Conservation (phyloP, 345 rosid genomes). For the Firmiana major region DNA sequence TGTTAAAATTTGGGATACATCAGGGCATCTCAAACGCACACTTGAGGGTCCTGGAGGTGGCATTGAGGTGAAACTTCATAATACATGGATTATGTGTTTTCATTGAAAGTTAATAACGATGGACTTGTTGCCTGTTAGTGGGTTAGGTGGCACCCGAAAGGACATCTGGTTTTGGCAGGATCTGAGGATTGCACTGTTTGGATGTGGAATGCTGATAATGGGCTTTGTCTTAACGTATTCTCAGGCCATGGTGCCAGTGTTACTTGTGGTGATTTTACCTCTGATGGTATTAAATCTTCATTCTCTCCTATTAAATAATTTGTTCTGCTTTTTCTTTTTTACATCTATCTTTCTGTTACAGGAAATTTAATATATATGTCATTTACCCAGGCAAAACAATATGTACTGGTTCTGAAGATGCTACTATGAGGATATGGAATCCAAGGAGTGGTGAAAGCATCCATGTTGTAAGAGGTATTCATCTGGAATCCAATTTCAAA, state of each 20-base stretch:
- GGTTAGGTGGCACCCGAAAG: slow-evolving; percentile 96
- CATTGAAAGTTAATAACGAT: neutral
- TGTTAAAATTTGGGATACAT: slow-evolving; percentile 68
- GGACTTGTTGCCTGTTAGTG: slow-evolving; percentile 49
- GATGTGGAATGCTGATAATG: slow-evolving; percentile 98
- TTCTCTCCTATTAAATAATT: neutral
- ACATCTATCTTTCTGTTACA: neutral
- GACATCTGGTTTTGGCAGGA: slow-evolving; percentile 84
- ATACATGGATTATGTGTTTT: neutral
- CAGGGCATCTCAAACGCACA: slow-evolving; percentile 51
- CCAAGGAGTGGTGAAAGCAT: slow-evolving; percentile 72
- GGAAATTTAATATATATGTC: neutral
- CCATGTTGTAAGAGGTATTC: slow-evolving; percentile 68
- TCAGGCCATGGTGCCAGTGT: slow-evolving; percentile 71
- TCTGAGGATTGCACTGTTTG: slow-evolving; percentile 72
- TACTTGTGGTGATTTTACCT: slow-evolving; percentile 91
- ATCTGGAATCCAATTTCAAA: slow-evolving; percentile 8
- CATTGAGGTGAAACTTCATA: slow-evolving; percentile 53
- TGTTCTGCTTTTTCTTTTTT: neutral
- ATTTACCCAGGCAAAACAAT: slow-evolving; percentile 60
- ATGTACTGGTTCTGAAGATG: slow-evolving; percentile 93
- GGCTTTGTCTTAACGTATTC: slow-evolving; percentile 61
- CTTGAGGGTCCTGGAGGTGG: slow-evolving; percentile 74
- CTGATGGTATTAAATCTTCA: slow-evolving; percentile 60
- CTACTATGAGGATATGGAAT: slow-evolving; percentile 83